These are phyloP conservation scores for Microcyclospora tardicrescens DNA, from an alignment of 2,329 filamentous ascomycete genomes.

Conservation along the genomic window DNA sequence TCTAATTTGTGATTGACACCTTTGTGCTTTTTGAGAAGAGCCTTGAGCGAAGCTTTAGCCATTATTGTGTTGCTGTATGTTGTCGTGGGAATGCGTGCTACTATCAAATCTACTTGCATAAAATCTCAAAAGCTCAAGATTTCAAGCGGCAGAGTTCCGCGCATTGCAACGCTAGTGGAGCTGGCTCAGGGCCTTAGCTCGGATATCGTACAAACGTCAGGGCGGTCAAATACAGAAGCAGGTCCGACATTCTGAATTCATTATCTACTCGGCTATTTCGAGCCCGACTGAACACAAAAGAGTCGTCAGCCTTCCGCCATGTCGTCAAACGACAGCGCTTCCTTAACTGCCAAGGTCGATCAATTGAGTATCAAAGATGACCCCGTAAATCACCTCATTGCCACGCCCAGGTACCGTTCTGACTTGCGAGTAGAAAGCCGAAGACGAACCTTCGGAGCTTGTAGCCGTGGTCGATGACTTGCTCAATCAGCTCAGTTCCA, in stretches of 20 bases:
- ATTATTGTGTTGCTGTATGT: slow-evolving; percentile 18
- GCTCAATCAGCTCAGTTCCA: slow-evolving; percentile 68
- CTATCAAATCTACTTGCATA: no score
- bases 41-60: slow-evolving; percentile 42
- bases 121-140: not conserved
- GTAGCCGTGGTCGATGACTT: slow-evolving; percentile 74
- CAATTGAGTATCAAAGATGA: slow-evolving; percentile 8
- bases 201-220: no score
- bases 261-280: no score
- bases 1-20: slow-evolving; percentile 61
- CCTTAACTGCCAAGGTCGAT: slow-evolving; percentile 12
- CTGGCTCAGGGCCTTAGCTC: no score
- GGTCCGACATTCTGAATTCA: no score
- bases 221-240: no score
- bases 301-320: slow-evolving; percentile 1
- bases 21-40: slow-evolving; percentile 45
- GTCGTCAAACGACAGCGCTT: slow-evolving; percentile 5
- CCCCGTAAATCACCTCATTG: slow-evolving; percentile 1
- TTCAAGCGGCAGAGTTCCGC: not conserved
- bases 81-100: not conserved
- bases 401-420: not conserved
- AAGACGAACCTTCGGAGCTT: slow-evolving; percentile 49
- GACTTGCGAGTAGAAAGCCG: slow-evolving; percentile 22
- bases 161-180: no score
- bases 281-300: no score